Percentiles rank a stretch among this genome's conserved stretches.
Evolutionary conservation across 129 eudicot species (phyloP).

Genomic region (Oenanthe sinensis): DNA sequence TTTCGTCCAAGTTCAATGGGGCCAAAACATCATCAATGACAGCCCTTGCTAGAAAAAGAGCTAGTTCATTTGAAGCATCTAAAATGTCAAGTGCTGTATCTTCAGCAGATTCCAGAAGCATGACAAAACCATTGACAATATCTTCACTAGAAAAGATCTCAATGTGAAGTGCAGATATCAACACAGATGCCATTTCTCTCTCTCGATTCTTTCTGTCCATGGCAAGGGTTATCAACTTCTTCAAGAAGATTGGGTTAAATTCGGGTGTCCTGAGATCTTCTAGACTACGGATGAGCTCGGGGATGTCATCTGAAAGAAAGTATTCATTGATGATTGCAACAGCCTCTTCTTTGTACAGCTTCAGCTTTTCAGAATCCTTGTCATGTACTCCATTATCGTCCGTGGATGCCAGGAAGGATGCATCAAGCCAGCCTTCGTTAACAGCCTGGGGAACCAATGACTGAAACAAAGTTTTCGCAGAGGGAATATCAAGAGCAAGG

Average conservation of each 20-base stretch:
- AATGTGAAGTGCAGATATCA: slow-evolving; percentile 71
- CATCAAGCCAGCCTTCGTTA: slow-evolving; percentile 76
- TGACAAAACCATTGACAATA: slow-evolving; percentile 63
- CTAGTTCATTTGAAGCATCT: slow-evolving; percentile 80
- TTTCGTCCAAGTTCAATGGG: slow-evolving; percentile 79
- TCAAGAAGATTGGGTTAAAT: slow-evolving; percentile 62
- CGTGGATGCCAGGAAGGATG: slow-evolving; percentile 37
- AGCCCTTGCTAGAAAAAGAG: slow-evolving; percentile 79
- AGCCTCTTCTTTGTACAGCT: slow-evolving; percentile 58
- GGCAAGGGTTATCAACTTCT: slow-evolving; percentile 76
- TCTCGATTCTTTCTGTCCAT: slow-evolving; percentile 86
- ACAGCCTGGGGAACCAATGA: slow-evolving; percentile 46
- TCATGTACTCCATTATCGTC: slow-evolving; percentile 27
- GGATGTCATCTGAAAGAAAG: slow-evolving; percentile 82
- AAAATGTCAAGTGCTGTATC: slow-evolving; percentile 87
- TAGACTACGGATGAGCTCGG: slow-evolving; percentile 72
- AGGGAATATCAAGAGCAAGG: slow-evolving; percentile 83
- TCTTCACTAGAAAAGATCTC: slow-evolving; percentile 84
- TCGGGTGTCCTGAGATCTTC: slow-evolving; percentile 64
- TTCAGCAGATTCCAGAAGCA: slow-evolving; percentile 82
- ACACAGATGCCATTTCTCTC: slow-evolving; percentile 91
- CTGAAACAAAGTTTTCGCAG: slow-evolving; percentile 51
- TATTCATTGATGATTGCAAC: slow-evolving; percentile 79
- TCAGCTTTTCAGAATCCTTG: slow-evolving; percentile 48
- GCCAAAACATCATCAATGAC: slow-evolving; percentile 88